Evolutionary conservation across 106 monocot genomes (phyloP).

Genomic region (Allium sativum): DNA sequence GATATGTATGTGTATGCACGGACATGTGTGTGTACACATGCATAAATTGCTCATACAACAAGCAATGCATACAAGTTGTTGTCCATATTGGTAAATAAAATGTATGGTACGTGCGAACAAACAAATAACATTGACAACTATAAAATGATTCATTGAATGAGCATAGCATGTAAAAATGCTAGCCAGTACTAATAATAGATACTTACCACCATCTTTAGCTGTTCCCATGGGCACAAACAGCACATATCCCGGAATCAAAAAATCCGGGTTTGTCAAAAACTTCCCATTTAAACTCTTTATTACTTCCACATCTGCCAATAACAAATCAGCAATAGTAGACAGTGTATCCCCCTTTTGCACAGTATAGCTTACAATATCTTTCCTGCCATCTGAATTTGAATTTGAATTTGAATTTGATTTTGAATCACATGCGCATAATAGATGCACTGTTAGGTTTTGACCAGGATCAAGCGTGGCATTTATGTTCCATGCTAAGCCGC

Average conservation of each 20-base stretch:
- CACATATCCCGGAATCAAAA: constrained; percentile 17
- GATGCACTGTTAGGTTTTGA: constrained; percentile 8
- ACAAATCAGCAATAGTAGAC: constrained; percentile 10
- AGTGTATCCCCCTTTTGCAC: constrained; percentile 33
- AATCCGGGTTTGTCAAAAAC: constrained; percentile 10
- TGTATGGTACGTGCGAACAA: too few species aligned
- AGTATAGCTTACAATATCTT: constrained; percentile 14
- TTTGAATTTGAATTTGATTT: too few species aligned
- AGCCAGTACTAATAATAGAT: too few species aligned
- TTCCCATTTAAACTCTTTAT: constrained; percentile 12
- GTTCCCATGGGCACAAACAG: constrained; percentile 35
- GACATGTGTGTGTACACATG: too few species aligned
- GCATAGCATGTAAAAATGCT: too few species aligned
- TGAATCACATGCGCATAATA: constrained; percentile 3
- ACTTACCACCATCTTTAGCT: too few species aligned
- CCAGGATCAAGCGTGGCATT: background rate
- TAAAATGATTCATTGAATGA: too few species aligned
- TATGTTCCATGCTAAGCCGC: constrained; percentile 27
- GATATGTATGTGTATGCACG: too few species aligned
- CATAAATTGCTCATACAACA: too few species aligned
- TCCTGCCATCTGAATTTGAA: background rate
- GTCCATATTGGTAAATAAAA: too few species aligned
- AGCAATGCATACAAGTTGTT: too few species aligned
- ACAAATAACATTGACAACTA: too few species aligned
- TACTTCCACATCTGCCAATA: constrained; percentile 7